Evolutionary conservation across 495 filamentous ascomycete species (phyloP).

Genomic region (Tuber melanosporum): DNA sequence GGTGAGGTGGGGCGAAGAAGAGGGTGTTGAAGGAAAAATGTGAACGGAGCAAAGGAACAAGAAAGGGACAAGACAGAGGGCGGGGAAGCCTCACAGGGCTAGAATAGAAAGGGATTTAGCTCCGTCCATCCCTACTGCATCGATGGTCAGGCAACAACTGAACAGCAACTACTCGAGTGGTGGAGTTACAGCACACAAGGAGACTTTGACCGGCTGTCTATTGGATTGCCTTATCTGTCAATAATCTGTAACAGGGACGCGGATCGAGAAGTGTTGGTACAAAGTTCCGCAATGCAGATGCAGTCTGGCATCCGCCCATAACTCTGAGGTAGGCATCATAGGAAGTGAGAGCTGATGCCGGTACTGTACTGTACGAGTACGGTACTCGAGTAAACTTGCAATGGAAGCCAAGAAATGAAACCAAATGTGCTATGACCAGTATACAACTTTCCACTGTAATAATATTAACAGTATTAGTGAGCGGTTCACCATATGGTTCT

Average conservation of each 20-base stretch:
- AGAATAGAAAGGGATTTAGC: slow-evolving; percentile 5
- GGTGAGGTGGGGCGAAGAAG: background rate
- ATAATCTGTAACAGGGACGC: background rate
- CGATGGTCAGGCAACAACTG: background rate
- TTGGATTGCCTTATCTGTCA: background rate
- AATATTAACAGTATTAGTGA: background rate
- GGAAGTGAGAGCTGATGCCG: background rate
- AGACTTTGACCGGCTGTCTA: background rate
- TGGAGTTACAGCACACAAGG: background rate
- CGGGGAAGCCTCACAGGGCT: slow-evolving; percentile 3
- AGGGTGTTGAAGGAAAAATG: slow-evolving; percentile 1
- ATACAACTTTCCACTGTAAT: background rate
- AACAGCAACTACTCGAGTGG: background rate
- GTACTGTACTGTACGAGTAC: background rate
- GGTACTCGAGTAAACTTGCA: background rate
- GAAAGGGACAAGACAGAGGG: background rate
- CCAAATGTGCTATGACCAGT: background rate
- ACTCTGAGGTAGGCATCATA: background rate
- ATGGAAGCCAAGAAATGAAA: background rate
- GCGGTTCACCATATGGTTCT: background rate
- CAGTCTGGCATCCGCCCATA: background rate
- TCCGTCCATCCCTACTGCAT: background rate
- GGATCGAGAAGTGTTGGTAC: background rate
- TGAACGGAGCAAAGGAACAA: background rate
- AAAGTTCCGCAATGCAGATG: background rate